These are phyloP conservation scores for Marchantia polymorpha DNA, from an alignment of 225 moss, liverwort and hornwort species.

Conservation along the genomic window DNA sequence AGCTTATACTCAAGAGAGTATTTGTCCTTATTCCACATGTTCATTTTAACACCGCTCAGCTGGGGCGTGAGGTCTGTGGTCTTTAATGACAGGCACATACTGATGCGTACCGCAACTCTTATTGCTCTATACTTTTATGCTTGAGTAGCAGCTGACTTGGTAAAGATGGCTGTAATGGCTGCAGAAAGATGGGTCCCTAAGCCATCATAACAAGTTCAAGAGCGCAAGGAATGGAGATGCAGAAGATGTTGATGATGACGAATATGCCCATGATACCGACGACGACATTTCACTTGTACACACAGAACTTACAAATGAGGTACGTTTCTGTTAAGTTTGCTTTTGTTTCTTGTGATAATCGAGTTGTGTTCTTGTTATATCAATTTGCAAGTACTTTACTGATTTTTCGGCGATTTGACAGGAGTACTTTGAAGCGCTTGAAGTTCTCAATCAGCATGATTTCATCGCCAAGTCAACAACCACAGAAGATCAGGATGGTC, in stretches of 20 bases:
- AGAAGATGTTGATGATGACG: conserved; percentile 65
- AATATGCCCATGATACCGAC: conserved; percentile 65
- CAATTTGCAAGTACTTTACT: not conserved
- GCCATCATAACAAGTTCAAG: conserved; percentile 32
- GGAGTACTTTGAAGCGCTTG: conserved; percentile 98
- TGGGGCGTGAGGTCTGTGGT: no score
- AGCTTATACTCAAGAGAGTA: no score
- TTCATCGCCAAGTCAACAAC: conserved; percentile 73
- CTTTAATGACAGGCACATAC: no score
- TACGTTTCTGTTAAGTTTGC: conserved; percentile 11
- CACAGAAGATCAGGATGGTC: conserved; percentile 68
- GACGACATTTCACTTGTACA: conserved; percentile 81
- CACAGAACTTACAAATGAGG: conserved; percentile 88
- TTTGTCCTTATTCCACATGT: no score
- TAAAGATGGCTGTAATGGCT: not conserved
- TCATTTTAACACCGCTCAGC: no score
- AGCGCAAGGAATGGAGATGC: conserved; percentile 38
- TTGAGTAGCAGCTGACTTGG: not conserved
- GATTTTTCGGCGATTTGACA: conserved; percentile 32
- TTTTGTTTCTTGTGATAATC: not conserved
- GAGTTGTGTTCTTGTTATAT: not conserved
- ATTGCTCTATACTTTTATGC: no score
- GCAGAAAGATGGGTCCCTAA: conserved; percentile 60
- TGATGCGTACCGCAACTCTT: no score
- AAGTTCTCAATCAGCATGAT: conserved; percentile 95